Percentiles rank a stretch among this genome's conserved stretches.
Evolutionary conservation across 257 asterid genomes (phyloP).

Genomic region (Misopates orontium): DNA sequence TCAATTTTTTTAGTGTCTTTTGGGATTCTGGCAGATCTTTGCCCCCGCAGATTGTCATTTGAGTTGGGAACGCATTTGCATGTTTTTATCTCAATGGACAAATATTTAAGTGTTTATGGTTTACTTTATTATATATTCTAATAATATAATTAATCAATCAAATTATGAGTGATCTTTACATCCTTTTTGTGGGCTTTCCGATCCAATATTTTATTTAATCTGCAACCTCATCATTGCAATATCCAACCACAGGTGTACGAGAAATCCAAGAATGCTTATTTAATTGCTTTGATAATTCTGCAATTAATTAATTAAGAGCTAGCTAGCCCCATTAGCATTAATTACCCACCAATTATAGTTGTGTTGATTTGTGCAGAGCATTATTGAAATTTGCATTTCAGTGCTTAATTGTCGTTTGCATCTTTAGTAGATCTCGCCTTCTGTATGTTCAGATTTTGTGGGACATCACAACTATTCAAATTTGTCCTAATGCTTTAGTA

Average conservation of each 20-base stretch:
- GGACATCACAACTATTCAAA: constrained; percentile 53
- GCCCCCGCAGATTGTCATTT: constrained; percentile 43
- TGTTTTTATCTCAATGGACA: constrained; percentile 19
- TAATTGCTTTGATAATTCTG: constrained; percentile 21
- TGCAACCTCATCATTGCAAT: constrained; percentile 31
- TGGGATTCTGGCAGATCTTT: constrained; percentile 52
- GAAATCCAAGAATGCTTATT: constrained; percentile 33
- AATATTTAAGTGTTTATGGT: neutral
- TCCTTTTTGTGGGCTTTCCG: constrained; percentile 10
- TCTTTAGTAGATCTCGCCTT: constrained; percentile 69
- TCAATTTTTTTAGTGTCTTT: constrained; percentile 42
- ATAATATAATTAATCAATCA: neutral
- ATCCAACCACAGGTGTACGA: constrained; percentile 40
- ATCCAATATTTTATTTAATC: constrained; percentile 22
- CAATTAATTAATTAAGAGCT: constrained; percentile 11
- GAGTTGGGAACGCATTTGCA: constrained; percentile 36
- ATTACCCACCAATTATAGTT: constrained; percentile 31
- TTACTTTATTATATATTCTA: neutral
- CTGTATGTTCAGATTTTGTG: constrained; percentile 65
- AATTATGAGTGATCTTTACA: neutral
- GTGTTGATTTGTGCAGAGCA: constrained; percentile 37
- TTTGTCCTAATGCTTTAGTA: constrained; percentile 60
- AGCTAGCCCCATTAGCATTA: constrained; percentile 22
- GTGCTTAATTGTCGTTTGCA: constrained; percentile 43
- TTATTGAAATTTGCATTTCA: constrained; percentile 36